A percentile compares a stretch with the other conserved stretches of the same genome.
phyloP scores from a whole-genome alignment of 768 basidiomycete species.

The Amyloporia xantha region DNA sequence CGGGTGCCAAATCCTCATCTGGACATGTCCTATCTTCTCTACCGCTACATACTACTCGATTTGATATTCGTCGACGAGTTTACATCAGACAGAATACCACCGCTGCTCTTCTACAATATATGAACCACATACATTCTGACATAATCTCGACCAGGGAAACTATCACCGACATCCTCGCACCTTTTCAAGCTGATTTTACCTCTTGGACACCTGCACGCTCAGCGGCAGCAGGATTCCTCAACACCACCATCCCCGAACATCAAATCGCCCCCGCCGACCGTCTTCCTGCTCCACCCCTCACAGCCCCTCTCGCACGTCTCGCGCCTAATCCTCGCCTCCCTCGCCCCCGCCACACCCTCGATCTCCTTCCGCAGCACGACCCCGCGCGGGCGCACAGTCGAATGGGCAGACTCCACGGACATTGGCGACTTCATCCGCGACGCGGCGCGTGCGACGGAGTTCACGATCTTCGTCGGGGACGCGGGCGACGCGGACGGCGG shows the following conservation, averaged over 20 bases:
- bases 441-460: slow-evolving; percentile 46
- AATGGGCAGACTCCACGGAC: slow-evolving; percentile 61
- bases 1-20: too few species aligned
- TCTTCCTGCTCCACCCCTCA: slow-evolving; percentile 61
- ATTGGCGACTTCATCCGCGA: slow-evolving; percentile 61
- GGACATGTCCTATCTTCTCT: too few species aligned
- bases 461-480: slow-evolving; percentile 37
- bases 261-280: slow-evolving; percentile 32
- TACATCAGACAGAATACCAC: too few species aligned
- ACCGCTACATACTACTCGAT: too few species aligned
- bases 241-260: slow-evolving; percentile 12
- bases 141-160: slow-evolving; percentile 37
- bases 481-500: not conserved
- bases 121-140: not conserved
- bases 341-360: slow-evolving; percentile 27
- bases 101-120: too few species aligned
- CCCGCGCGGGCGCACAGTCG: slow-evolving; percentile 25
- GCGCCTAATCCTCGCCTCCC: slow-evolving; percentile 44
- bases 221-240: slow-evolving; percentile 3
- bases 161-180: slow-evolving; percentile 56
- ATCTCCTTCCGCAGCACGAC: slow-evolving; percentile 42
- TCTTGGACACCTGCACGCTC: slow-evolving; percentile 23
- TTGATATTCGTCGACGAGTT: too few species aligned
- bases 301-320: slow-evolving; percentile 63
- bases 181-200: slow-evolving; percentile 63